Conservation (phyloP, 345 rosid genomes). For the Eucalyptus victrix region DNA sequence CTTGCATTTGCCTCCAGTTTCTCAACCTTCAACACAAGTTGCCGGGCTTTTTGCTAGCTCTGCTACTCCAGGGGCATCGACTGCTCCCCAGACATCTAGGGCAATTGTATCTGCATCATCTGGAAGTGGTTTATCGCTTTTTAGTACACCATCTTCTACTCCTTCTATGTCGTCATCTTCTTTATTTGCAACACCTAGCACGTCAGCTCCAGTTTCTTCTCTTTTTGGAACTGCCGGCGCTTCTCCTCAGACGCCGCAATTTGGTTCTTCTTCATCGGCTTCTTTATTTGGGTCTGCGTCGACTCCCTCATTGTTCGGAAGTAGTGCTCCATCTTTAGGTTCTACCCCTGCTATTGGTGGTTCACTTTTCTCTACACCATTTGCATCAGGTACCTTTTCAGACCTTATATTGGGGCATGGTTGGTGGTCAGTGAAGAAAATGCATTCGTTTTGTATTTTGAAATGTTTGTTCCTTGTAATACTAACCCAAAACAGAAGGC, state of each 20-base stretch:
- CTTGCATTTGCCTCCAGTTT: slow-evolving; percentile 65
- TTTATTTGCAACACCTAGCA: slow-evolving; percentile 57
- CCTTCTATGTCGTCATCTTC: slow-evolving; percentile 33
- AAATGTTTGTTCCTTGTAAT: background rate
- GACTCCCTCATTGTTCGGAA: slow-evolving; percentile 44
- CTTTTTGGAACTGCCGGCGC: slow-evolving; percentile 39
- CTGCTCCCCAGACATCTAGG: slow-evolving; percentile 34
- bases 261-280: slow-evolving; percentile 16
- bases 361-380: slow-evolving; percentile 52
- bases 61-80: slow-evolving; percentile 29
- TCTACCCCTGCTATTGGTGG: slow-evolving; percentile 35
- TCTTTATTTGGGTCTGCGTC: slow-evolving; percentile 49
- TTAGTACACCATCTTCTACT: slow-evolving; percentile 51
- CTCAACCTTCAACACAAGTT: slow-evolving; percentile 68
- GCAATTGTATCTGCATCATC: slow-evolving; percentile 39
- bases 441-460: background rate
- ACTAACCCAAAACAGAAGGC: background rate
- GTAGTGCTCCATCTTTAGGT: slow-evolving; percentile 32
- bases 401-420: background rate
- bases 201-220: slow-evolving; percentile 51
- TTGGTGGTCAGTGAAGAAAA: background rate
- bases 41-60: slow-evolving; percentile 50
- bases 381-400: slow-evolving; percentile 34
- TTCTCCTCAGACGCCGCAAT: slow-evolving; percentile 23
- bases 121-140: slow-evolving; percentile 60